A percentile compares a stretch with the other conserved stretches of the same genome.
These are phyloP conservation scores for Allantophomopsis cytisporea DNA, from an alignment of 2,329 filamentous ascomycete genomes.

Conservation along the genomic window DNA sequence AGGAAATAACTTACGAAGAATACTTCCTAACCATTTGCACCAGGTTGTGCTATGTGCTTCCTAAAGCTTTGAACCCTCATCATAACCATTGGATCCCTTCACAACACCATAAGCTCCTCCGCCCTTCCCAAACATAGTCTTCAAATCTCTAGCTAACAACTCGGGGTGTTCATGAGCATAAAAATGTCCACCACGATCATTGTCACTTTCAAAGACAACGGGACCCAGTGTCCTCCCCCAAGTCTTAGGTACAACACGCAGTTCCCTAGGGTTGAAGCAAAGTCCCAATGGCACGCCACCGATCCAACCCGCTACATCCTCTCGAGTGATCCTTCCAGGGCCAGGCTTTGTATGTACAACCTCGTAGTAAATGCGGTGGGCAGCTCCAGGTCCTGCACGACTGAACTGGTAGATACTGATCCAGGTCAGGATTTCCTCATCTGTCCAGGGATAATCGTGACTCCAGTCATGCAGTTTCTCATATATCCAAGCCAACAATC, in stretches of 20 bases:
- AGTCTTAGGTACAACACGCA: constrained; percentile 34
- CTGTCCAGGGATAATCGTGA: constrained; percentile 56
- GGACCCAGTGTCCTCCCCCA: constrained; percentile 44
- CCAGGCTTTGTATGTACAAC: constrained; percentile 22
- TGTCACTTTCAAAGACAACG: constrained; percentile 37
- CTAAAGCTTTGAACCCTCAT: too few relatives aligned
- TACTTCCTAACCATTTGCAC: too few relatives aligned
- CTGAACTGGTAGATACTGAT: constrained; percentile 62
- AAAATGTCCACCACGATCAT: constrained; percentile 31
- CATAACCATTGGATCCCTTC: constrained; percentile 2
- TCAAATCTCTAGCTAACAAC: constrained; percentile 34
- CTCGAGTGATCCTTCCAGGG: constrained; percentile 1
- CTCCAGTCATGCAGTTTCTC: constrained; percentile 73
- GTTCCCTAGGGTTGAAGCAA: constrained; percentile 42
- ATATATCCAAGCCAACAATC: constrained; percentile 63
- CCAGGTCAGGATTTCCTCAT: constrained; percentile 67
- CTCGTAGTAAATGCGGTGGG: constrained; percentile 61
- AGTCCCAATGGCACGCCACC: constrained; percentile 33
- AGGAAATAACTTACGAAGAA: too few relatives aligned
- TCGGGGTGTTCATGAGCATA: constrained; percentile 42
- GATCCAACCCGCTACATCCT: constrained; percentile 2
- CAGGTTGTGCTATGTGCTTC: too few relatives aligned
- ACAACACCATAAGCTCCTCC: constrained; percentile 25
- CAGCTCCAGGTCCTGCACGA: constrained; percentile 53
- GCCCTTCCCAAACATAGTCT: constrained; percentile 38